phyloP scores from a whole-genome alignment of 306 rosid genomes.

The Cicer bijugum region DNA sequence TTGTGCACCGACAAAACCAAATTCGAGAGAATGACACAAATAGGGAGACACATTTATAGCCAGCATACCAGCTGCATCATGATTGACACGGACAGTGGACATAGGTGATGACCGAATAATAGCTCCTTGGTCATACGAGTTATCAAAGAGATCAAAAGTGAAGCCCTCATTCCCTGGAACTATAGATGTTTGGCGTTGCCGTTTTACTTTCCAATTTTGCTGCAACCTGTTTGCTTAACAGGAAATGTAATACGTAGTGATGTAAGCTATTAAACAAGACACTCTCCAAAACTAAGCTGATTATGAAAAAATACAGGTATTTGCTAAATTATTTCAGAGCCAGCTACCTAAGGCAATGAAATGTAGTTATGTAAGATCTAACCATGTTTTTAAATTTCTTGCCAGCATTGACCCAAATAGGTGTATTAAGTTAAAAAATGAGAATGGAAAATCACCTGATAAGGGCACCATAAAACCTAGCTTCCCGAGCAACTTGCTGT shows the following conservation, averaged over 20 bases:
- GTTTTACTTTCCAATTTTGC: conserved; percentile 98
- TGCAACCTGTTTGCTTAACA: conserved; percentile 74
- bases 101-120: conserved; percentile 59
- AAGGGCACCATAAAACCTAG: conserved; percentile 93
- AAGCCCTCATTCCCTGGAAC: conserved; percentile 93
- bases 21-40: conserved; percentile 70
- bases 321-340: conserved; percentile 20
- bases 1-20: conserved; percentile 65
- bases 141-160: conserved; percentile 92
- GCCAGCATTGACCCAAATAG: conserved; percentile 4
- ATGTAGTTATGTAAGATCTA: conserved; percentile 9
- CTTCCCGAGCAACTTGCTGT: conserved; percentile 88
- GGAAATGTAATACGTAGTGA: conserved; percentile 35
- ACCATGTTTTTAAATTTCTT: conserved; percentile 27
- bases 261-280: conserved; percentile 35
- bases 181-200: conserved; percentile 78
- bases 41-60: conserved; percentile 73
- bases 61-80: conserved; percentile 90
- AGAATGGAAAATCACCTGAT: conserved; percentile 64
- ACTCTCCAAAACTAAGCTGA: conserved; percentile 28
- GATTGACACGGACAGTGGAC: conserved; percentile 77
- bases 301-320: conserved; percentile 22
- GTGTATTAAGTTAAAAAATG: neutral
- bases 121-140: conserved; percentile 68
- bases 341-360: conserved; percentile 26